Percentiles rank a stretch among this genome's conserved stretches.
Evolutionary conservation across 2,329 filamentous ascomycete genomes (phyloP).

Genomic region (Stachybotrys chlorohalonatus): DNA sequence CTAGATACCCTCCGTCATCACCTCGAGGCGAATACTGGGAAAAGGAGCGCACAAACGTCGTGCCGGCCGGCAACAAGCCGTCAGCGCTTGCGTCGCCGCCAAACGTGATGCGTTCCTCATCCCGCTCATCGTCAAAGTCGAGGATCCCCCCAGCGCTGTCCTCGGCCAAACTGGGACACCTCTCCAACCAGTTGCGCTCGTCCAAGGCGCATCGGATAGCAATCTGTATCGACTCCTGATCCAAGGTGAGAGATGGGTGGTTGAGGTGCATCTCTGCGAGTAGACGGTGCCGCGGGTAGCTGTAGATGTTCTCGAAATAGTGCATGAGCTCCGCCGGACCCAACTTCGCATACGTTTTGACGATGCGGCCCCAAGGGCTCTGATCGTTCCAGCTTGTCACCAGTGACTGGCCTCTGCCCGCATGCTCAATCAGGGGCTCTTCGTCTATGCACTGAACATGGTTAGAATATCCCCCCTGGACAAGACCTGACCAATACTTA

Average conservation of each 20-base stretch:
- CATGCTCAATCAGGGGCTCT: conserved; percentile 12
- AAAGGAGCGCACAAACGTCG: conserved; percentile 15
- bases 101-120: conserved; percentile 18
- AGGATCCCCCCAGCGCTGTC: conserved; percentile 29
- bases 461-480: conserved; percentile 1
- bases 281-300: conserved; percentile 34
- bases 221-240: conserved; percentile 34
- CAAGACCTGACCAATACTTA: conserved; percentile 11
- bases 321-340: conserved; percentile 39
- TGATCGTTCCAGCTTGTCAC: conserved; percentile 24
- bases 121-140: conserved; percentile 29
- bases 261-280: conserved; percentile 29
- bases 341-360: conserved; percentile 40
- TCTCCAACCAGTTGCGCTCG: conserved; percentile 25
- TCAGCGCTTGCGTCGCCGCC: conserved; percentile 26
- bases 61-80: conserved; percentile 22
- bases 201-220: conserved; percentile 27
- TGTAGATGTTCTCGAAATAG: conserved; percentile 36
- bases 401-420: conserved; percentile 20
- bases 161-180: conserved; percentile 20
- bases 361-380: conserved; percentile 26
- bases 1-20: conserved; percentile 27
- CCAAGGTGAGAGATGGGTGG: conserved; percentile 32
- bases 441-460: conserved; percentile 9
- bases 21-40: conserved; percentile 29